Base-by-base conservation (phyloP, 257 asterid genomes). In the Solanum phureja region DNA sequence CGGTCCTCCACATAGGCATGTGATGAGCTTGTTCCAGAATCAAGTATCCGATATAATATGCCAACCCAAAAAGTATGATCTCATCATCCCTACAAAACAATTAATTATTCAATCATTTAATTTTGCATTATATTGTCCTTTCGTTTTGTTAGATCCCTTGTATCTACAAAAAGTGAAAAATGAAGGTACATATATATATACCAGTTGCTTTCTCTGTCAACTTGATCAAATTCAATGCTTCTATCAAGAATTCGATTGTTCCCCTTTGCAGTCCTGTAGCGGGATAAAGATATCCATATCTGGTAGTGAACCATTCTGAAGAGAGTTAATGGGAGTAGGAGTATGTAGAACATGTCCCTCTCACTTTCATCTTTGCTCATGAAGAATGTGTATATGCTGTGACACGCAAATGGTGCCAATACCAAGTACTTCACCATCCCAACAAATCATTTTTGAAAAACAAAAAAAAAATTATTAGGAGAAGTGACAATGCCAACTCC, bases 121-220 rank as follows among this genome's bases (percentile, higher is more conserved):
- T 52, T 56, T 35, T 74, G 18, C 49, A 35, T 38, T 29, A 29
- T 29, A 29, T 4, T 40, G 11, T 74, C 52, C 40, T 74, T 74
- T 35, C 4, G 18, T 14, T 35, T 74, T 21, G 52, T 74, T 74
- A 24, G 19, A 74, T 74, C 46, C 52, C 27, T 35, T 56, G 64
- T 56, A 56, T 56, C 64, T 56, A 56, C 64, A 49, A 49, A 49
- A 49, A 14, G 77, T 71, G n/a, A 56, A 56, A 19, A 56, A 6
- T 10, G 11, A 71, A 4, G 11, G 29, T 13, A 84, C 73, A 10
- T 40, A 40, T 38, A 37, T 38, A 38, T 40, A 19, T 46, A 92
- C 98, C 98, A 94, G 89, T 93, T 93, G 89, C 89, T 93, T 87
- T 95, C 98, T 56, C 98, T 91, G 88, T 95, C 98, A 11, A 94